phyloP scores from a whole-genome alignment of 441 rosid species.

The Dalechampia spathulata region DNA sequence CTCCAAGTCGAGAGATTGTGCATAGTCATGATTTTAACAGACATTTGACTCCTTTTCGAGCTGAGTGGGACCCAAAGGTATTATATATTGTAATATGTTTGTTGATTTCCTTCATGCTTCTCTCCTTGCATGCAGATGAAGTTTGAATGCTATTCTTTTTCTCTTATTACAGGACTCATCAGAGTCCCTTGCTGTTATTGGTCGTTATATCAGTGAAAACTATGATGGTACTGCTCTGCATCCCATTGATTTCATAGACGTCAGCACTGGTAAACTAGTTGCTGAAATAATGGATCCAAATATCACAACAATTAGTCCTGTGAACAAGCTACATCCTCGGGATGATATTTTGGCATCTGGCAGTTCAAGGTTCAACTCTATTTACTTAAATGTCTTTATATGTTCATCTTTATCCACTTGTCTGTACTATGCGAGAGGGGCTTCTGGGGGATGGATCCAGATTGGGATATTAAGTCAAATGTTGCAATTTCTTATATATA shows the following conservation, averaged over 20 bases:
- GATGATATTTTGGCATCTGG: slow-evolving; percentile 93
- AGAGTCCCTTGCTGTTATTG: slow-evolving; percentile 80
- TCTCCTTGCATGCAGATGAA: neutral
- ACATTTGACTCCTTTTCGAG: slow-evolving; percentile 85
- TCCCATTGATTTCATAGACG: slow-evolving; percentile 87
- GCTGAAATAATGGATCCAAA: slow-evolving; percentile 95
- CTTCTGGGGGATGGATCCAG: too few relatives aligned
- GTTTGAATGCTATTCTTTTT: neutral
- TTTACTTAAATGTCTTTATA: neutral
- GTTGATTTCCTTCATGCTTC: neutral
- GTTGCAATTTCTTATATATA: neutral
- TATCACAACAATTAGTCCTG: slow-evolving; percentile 90
- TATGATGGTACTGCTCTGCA: slow-evolving; percentile 80
- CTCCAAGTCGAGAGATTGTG: slow-evolving; percentile 92
- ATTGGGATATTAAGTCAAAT: neutral
- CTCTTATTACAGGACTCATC: slow-evolving; percentile 60
- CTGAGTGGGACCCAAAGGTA: slow-evolving; percentile 99
- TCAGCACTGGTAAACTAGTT: slow-evolving; percentile 73
- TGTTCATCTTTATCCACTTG: neutral
- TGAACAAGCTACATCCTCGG: slow-evolving; percentile 85
- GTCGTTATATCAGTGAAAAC: slow-evolving; percentile 92
- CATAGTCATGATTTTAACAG: slow-evolving; percentile 96
- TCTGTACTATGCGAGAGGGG: neutral
- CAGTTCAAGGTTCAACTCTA: slow-evolving; percentile 63
- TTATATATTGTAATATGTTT: neutral